Base-by-base conservation (phyloP, 1,284 basidiomycete genomes). In the Cryptococcus sp. region DNA sequence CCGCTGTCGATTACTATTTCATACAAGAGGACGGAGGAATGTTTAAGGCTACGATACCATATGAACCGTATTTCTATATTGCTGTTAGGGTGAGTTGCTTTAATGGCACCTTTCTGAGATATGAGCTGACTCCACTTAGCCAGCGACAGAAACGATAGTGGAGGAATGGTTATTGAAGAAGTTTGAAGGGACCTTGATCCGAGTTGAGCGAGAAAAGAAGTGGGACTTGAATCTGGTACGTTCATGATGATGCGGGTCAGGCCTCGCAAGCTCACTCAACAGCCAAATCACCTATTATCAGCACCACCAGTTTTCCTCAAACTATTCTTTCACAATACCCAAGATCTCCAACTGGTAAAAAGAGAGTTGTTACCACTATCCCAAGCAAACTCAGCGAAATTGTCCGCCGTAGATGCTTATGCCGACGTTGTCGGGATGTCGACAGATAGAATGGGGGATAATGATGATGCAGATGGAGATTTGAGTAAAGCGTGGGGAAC, bases 91-190 rank as follows among this genome's bases (percentile, higher is more conserved):
- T 91, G 59, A 50, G 6, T 13, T 4, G 3, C 10, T 41, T 41
- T 41, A n/a, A 41, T 41, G 10, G 10, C 38, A 41, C 38, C 10
- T 41, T n/a, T 41, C 38, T 10, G n/a, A 41, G 38, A 10, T 41
- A 23, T 23, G 23, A 49, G 59, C 60, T 66, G 49, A 64, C 32
- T 50, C 1, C 14, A 13, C 4, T 4, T 64, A 94, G 92, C 79
- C 79, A 54, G 93, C 93, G 1, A 88, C 87, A 52, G 96, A 98
- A 73, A 87, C 87, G 2, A 83, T 84, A 5, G 89, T 98, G 4
- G 95, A 99, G 76, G 96, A 98, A 78, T 98, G 91, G 90, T 79
- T 98, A 6, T 81, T 88, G 73, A 94, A 97, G 77, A 88, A 87
- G 66, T 98, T 90, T 76, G 93, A 98, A 76, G 93, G 91, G 1